Evolutionary conservation across 768 basidiomycete species (phyloP).

Genomic region (Boletellus sp.): DNA sequence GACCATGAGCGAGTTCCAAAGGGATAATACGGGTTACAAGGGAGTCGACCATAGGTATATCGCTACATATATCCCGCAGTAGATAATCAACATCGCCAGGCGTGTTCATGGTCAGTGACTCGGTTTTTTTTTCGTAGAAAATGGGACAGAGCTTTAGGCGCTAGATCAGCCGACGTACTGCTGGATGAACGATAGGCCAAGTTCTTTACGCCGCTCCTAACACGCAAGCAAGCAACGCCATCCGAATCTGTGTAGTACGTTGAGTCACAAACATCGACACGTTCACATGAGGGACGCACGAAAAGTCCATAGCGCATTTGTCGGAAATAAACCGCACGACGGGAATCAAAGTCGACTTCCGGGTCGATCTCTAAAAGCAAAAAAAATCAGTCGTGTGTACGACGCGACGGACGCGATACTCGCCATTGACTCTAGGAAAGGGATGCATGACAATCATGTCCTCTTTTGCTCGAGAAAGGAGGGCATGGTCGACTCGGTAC

Average conservation of each 20-base stretch:
- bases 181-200: not conserved
- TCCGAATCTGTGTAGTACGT: conserved; percentile 51
- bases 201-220: conserved; percentile 33
- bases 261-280: not conserved
- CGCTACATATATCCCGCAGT: no score
- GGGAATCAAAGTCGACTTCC: conserved; percentile 94
- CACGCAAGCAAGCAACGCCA: conserved; percentile 76
- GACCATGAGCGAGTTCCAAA: no score
- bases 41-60: no score
- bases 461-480: conserved; percentile 89
- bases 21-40: no score
- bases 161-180: no score
- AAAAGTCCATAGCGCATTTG: conserved; percentile 98
- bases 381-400: conserved; percentile 8
- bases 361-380: conserved; percentile 86
- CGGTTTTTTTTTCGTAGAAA: no score
- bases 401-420: conserved; percentile 20
- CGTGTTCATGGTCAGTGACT: no score
- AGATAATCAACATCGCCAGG: no score
- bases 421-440: conserved; percentile 87
- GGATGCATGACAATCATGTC: conserved; percentile 99
- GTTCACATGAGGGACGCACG: conserved; percentile 47
- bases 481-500: conserved; percentile 91
- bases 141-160: not conserved
- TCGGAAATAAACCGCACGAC: conserved; percentile 94